Evolutionary conservation across 2,329 filamentous ascomycete genomes (phyloP).

Genomic region (Ophiostoma tasmaniense): DNA sequence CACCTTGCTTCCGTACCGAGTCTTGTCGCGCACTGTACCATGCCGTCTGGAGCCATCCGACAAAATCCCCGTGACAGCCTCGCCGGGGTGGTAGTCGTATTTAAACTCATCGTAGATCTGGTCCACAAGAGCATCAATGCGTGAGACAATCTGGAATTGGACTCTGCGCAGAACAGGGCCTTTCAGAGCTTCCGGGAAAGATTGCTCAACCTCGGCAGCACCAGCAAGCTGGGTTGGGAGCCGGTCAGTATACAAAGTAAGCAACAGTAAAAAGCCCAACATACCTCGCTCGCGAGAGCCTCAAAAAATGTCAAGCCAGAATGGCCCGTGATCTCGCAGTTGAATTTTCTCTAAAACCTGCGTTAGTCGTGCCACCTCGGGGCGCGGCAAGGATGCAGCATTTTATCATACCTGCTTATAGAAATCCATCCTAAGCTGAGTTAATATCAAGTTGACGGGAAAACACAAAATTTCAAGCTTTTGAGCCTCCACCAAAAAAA

Average conservation of each 20-base stretch:
- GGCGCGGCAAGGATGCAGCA: neutral
- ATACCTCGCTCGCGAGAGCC: slow-evolving; percentile 81
- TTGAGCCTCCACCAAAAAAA: neutral
- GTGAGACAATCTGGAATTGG: slow-evolving; percentile 80
- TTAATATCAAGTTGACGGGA: slow-evolving; percentile 24
- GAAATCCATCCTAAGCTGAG: slow-evolving; percentile 66
- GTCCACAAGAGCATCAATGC: slow-evolving; percentile 74
- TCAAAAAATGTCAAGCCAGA: slow-evolving; percentile 88
- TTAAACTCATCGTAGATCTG: slow-evolving; percentile 71
- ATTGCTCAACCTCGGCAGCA: slow-evolving; percentile 79
- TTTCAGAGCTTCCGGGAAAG: slow-evolving; percentile 85
- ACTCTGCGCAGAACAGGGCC: slow-evolving; percentile 83
- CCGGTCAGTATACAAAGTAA: neutral
- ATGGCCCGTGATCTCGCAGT: slow-evolving; percentile 91
- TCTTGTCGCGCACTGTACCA: slow-evolving; percentile 77
- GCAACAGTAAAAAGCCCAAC: slow-evolving; percentile 26
- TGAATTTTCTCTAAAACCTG: slow-evolving; percentile 45
- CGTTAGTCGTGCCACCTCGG: slow-evolving; percentile 14
- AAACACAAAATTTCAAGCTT: neutral
- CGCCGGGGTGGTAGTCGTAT: slow-evolving; percentile 82
- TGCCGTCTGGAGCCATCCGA: slow-evolving; percentile 60
- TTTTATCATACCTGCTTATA: slow-evolving; percentile 66
- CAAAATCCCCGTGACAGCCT: slow-evolving; percentile 67
- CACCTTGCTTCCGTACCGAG: slow-evolving; percentile 57
- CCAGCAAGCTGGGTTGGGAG: slow-evolving; percentile 52